Conservation (phyloP, 177 flowering plant species). For the Vitis hybrid region DNA sequence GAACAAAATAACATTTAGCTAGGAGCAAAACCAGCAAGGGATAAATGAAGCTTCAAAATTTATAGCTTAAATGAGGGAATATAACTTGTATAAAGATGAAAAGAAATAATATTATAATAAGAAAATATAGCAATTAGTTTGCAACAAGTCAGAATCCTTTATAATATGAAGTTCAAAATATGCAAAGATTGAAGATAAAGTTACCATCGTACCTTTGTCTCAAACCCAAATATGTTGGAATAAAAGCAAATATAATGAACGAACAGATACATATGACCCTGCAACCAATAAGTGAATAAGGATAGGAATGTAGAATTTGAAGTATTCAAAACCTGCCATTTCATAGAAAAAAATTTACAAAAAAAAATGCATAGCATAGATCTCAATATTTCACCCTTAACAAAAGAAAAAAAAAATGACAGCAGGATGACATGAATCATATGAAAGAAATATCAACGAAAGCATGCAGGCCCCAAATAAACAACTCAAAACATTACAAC, state of each 20-base stretch:
- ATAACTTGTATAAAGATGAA: too few species aligned
- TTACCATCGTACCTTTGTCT: slow-evolving; percentile 76
- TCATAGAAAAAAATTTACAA: background rate
- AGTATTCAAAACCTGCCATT: background rate
- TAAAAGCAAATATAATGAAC: slow-evolving; percentile 82
- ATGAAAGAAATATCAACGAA: background rate
- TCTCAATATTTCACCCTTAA: background rate
- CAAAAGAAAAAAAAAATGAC: background rate
- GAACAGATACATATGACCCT: slow-evolving; percentile 99
- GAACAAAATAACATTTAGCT: background rate
- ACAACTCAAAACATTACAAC: background rate
- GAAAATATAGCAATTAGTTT: background rate
- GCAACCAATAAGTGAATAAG: slow-evolving; percentile 25
- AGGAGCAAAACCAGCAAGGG: too few species aligned
- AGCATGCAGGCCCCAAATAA: background rate
- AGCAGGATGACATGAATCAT: background rate
- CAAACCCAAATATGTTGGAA: slow-evolving; percentile 97
- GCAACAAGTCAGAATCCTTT: background rate
- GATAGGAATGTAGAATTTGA: background rate
- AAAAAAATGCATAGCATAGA: background rate
- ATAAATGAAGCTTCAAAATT: background rate
- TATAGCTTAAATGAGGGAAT: background rate
- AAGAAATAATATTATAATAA: too few species aligned
- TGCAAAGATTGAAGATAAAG: background rate
- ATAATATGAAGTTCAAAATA: background rate